Evolutionary conservation across 2,329 filamentous ascomycete genomes (phyloP).

Genomic region (Arthrobotrys conoides): DNA sequence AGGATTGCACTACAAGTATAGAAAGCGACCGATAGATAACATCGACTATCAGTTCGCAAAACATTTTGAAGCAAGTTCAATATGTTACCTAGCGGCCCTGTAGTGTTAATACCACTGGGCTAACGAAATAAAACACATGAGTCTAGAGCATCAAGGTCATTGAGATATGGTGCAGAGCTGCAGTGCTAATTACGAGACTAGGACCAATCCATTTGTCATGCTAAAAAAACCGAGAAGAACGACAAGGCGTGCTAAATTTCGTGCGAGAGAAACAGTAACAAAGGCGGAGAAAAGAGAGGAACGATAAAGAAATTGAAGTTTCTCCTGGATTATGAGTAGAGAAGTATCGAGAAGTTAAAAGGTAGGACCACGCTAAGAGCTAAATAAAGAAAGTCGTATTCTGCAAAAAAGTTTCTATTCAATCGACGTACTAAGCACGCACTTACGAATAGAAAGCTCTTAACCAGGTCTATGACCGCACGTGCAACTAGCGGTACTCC

Average conservation of each 20-base stretch:
- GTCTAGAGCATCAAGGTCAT: neutral
- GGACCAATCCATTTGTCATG: too few species aligned
- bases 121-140: neutral
- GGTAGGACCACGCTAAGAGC: neutral
- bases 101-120: too few species aligned
- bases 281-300: neutral
- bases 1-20: too few species aligned
- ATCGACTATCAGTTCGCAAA: too few species aligned
- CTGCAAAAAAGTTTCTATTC: neutral
- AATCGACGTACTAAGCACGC: neutral
- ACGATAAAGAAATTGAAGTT: too few species aligned
- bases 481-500: slow-evolving; percentile 40
- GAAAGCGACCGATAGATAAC: too few species aligned
- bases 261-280: neutral
- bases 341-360: neutral
- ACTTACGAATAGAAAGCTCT: neutral
- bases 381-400: neutral
- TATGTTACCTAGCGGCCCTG: too few species aligned
- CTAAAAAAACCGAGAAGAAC: neutral
- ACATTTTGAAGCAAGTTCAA: too few species aligned
- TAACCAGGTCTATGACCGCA: slow-evolving; percentile 7
- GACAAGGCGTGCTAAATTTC: neutral
- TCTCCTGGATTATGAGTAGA: neutral
- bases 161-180: neutral
- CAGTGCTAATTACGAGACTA: neutral